Evolutionary conservation across 2,329 filamentous ascomycete species (phyloP), one percentile per base, ranked within the genome.

Genomic region (Cercospora janseana): DNA sequence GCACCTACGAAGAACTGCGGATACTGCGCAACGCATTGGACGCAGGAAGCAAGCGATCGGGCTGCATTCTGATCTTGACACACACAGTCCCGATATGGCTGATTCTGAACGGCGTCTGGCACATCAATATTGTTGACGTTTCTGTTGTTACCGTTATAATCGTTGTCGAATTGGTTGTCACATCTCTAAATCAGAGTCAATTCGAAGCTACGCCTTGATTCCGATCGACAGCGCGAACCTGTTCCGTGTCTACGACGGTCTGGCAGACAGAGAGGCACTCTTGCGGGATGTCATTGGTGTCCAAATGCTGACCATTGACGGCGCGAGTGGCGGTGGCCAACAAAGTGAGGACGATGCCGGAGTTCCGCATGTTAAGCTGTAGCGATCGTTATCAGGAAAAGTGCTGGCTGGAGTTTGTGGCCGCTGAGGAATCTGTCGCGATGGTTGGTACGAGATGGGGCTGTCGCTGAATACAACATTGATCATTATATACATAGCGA

Each of bases 301-400:
- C 48, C 37, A 54, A 15, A 24, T 50, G 44, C 26, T 54, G 48
- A n/a, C 38, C 47, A 16, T 34, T 40, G 40, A 49, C 54, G 27
- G 50, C 53, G 28, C 34, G 35, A 31, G 46, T 48, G 28, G 51
- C 51, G 21, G 54, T 29, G 18, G 54, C 48, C 45, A 54, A 28
- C n/a, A 45, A 37, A 13, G 44, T 41, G 40, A 54, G 34, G 20
- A 51, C 16, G 26, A 52, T 7, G 20, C 37, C 48, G 32, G 15
- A 27, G 45, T 55, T 49, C 20, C 42, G 46, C 52, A 55, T 57
- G 13, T 24, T 53, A 26, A 18, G n/a, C n/a, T 35, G 35, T 46
- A 40, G 27, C 35, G 51, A 43, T 37, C 4, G 51, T 42, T 18
- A 20, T 32, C 29, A 32, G 37, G 44, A 34, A 10, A 40, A 47